These are phyloP conservation scores for Trichoderma virens DNA, from an alignment of 495 filamentous ascomycete genomes.

Conservation along the genomic window DNA sequence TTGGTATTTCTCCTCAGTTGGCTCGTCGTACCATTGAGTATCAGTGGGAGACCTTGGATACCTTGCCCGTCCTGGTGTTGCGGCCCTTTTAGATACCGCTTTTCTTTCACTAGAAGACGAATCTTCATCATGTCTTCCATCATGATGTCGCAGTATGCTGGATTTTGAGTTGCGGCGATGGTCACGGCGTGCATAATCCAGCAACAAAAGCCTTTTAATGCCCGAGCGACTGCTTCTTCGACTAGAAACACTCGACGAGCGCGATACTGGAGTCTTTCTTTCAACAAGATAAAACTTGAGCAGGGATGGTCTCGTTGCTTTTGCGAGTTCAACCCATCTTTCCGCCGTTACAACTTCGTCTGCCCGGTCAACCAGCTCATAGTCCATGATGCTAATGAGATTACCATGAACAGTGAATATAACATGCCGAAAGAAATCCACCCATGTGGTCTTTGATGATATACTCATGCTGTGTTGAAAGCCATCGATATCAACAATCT, in stretches of 20 bases:
- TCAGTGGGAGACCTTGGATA: neutral
- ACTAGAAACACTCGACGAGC: neutral
- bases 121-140: neutral
- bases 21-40: neutral
- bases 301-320: neutral
- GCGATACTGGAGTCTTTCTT: neutral
- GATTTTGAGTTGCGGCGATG: neutral
- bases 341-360: neutral
- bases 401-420: neutral
- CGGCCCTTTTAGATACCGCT: neutral
- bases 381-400: neutral
- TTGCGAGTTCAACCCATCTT: neutral
- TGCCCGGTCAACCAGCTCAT: neutral
- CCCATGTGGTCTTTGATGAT: neutral
- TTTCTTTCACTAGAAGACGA: neutral
- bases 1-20: neutral
- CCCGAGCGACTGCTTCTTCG: neutral
- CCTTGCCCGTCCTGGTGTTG: neutral
- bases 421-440: neutral
- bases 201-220: neutral
- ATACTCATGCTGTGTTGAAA: neutral
- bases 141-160: neutral
- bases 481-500: neutral
- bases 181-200: neutral
- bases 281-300: neutral